Evolutionary conservation across 1,139 yeast genomes (phyloP), one percentile per base, ranked within the genome.

Genomic region (Hyphopichia wangnamkhiaoensis): DNA sequence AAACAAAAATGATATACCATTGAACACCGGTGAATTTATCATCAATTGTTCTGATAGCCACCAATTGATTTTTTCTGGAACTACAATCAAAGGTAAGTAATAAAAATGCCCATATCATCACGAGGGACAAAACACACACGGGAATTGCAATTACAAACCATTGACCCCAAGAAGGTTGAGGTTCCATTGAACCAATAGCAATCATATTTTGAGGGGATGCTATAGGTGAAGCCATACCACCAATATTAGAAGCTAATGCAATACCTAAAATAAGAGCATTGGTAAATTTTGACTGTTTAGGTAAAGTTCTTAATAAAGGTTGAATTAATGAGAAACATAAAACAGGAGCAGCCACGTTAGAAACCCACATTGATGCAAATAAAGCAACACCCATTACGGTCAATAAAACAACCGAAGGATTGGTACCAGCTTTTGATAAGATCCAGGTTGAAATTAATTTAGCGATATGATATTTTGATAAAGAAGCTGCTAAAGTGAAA

Each of bases 201-300:
- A 84, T 80, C 65, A 84, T 82, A 49, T 84, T 84, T 56, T 84
- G 91, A 1, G 91, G 91, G 5, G 88, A 82, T 0, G 90, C 82
- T 45, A 84, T 84, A 13, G 91, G 91, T n/a, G 87, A 80, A 0
- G 89, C 80, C 87, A 84, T 81, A 49, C 91, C 91, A 27, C 88
- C 90, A 35, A 82, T 64, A 54, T 84, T 82, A 8, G 88, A 82
- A 7, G 87, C 82, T 29, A 84, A 65, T 0, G 91, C 91, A 43
- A 84, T 82, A 42, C 90, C 89, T 45, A 84, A 65, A 30, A 83
- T 80, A 40, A 84, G 68, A 1, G 89, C 84, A 48, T 78, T 73
- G 12, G 78, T 81, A 53, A 82, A 81, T 33, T 74, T 79, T 0
- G 84, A 74, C 10, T 78, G 82, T 33, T 76, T 75, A 6, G 84